phyloP scores from a whole-genome alignment of 2,329 filamentous ascomycete genomes.

The Xylariaceae sp. region DNA sequence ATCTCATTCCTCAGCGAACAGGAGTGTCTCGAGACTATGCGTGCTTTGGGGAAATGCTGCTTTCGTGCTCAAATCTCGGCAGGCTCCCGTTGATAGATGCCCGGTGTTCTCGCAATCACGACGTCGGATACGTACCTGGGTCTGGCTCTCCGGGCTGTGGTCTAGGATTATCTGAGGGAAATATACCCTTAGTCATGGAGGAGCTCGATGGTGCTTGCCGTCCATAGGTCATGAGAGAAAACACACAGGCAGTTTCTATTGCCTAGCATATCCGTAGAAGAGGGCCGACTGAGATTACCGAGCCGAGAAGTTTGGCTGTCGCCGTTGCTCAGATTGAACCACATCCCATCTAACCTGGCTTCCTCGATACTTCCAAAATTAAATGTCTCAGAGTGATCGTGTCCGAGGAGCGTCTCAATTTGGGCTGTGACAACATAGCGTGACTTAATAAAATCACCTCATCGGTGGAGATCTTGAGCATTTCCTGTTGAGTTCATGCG shows the following conservation, averaged over 20 bases:
- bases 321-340: neutral
- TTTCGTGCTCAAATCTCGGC: neutral
- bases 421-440: neutral
- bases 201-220: neutral
- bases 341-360: neutral
- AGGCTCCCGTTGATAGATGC: neutral
- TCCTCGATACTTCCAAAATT: neutral
- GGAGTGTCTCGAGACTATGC: neutral
- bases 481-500: neutral
- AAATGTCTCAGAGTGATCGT: neutral
- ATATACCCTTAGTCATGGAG: neutral
- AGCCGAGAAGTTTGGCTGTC: constrained; percentile 1
- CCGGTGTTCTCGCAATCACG: neutral
- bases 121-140: neutral
- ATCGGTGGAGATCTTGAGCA: neutral
- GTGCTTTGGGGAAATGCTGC: neutral
- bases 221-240: neutral
- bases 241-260: neutral
- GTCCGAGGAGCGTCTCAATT: neutral
- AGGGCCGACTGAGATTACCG: neutral
- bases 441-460: neutral
- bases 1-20: neutral
- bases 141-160: neutral
- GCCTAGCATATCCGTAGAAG: constrained; percentile 1
- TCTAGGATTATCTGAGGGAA: neutral